A percentile compares a stretch with the other conserved stretches of the same genome.
Evolutionary conservation across 345 rosid species (phyloP).

Genomic region (Ailanthus altissimus): DNA sequence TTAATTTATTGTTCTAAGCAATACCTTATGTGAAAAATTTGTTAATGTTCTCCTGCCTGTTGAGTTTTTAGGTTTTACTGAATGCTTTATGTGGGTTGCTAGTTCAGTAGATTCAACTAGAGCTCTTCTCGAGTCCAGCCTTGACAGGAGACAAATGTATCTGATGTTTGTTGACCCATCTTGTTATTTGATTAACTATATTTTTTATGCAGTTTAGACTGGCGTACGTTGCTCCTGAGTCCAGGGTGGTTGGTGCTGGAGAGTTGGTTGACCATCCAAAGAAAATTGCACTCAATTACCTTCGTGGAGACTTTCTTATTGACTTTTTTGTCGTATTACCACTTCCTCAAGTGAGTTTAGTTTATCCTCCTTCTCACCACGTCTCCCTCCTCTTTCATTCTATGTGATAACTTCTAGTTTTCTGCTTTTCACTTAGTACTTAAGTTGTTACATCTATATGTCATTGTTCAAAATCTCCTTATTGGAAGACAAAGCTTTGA

Average conservation of each 20-base stretch:
- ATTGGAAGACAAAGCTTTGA: background rate
- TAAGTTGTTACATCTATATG: background rate
- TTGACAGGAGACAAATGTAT: background rate
- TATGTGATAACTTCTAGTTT: conserved; percentile 3
- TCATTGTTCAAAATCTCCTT: background rate
- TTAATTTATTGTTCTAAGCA: background rate
- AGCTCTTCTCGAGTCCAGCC: background rate
- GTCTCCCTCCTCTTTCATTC: background rate
- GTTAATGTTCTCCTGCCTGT: background rate
- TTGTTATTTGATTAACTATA: conserved; percentile 1
- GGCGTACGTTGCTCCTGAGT: conserved; percentile 85
- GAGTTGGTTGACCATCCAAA: conserved; percentile 85
- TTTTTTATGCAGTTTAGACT: conserved; percentile 67
- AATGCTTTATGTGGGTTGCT: background rate
- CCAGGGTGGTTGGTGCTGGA: conserved; percentile 82
- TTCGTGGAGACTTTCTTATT: conserved; percentile 51
- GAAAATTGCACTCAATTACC: conserved; percentile 63
- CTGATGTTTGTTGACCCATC: background rate
- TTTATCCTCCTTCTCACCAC: background rate
- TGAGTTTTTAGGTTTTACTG: background rate
- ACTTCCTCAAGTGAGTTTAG: conserved; percentile 73
- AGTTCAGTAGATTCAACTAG: background rate
- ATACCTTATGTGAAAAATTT: background rate
- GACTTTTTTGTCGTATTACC: conserved; percentile 72
- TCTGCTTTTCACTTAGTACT: background rate